Conservation (phyloP, 2,329 filamentous ascomycete genomes). For the Colletotrichum sp. region DNA sequence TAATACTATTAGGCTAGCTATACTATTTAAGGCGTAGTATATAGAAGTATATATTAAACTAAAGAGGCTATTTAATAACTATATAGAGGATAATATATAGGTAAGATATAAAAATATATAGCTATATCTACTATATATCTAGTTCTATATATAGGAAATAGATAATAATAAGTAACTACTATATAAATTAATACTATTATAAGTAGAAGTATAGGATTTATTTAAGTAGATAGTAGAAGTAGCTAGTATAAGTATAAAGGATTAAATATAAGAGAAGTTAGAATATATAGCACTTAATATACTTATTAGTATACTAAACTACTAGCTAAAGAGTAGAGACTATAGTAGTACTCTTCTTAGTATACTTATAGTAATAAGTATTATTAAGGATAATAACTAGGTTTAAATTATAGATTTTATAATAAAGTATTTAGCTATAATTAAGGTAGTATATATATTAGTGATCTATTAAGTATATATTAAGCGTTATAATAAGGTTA, state of each 20-base stretch:
- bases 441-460: not conserved
- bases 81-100: not conserved
- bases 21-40: too few species aligned
- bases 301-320: too few species aligned
- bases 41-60: too few species aligned
- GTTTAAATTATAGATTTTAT: too few species aligned
- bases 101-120: not conserved
- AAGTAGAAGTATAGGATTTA: not conserved
- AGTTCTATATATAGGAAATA: not conserved
- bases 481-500: too few species aligned
- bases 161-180: not conserved
- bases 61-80: not conserved
- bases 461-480: too few species aligned
- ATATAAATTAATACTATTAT: not conserved
- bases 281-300: too few species aligned
- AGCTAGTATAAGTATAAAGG: accelerated
- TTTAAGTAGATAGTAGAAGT: not conserved
- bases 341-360: too few species aligned
- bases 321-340: too few species aligned
- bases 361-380: too few species aligned
- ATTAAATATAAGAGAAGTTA: not conserved
- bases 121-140: not conserved
- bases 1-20: too few species aligned
- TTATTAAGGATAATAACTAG: too few species aligned
- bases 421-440: not conserved